Percentiles rank a stretch among this genome's conserved stretches.
Evolutionary conservation across 805 yeast species (phyloP).

Genomic region (Candida awuae): DNA sequence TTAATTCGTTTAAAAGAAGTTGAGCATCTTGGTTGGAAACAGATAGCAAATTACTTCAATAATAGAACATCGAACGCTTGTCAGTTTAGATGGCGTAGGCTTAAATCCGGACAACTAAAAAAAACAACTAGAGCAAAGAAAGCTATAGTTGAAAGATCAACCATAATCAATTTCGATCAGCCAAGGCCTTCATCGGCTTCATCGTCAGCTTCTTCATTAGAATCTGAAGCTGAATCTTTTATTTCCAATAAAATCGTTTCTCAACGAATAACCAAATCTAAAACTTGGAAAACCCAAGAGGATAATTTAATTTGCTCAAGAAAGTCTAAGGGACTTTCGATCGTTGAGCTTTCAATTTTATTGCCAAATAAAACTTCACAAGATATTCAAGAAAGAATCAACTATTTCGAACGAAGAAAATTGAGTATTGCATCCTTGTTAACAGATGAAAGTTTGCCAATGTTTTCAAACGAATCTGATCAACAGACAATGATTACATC

Average conservation of each 20-base stretch:
- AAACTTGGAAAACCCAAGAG: constrained; percentile 54
- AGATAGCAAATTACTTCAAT: constrained; percentile 67
- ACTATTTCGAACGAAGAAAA: constrained; percentile 29
- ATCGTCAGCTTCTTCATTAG: not conserved
- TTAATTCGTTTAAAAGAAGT: constrained; percentile 71
- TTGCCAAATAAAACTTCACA: constrained; percentile 65
- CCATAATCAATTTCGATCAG: not conserved
- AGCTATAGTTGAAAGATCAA: not conserved
- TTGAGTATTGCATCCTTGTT: constrained; percentile 13
- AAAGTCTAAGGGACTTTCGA: constrained; percentile 48
- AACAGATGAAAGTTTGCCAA: not conserved
- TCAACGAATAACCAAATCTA: not conserved
- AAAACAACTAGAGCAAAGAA: constrained; percentile 1
- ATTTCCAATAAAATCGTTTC: not conserved
- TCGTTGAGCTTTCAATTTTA: constrained; percentile 66
- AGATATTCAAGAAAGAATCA: constrained; percentile 63
- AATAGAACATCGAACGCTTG: constrained; percentile 86
- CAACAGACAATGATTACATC: not conserved
- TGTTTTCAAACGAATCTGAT: not conserved
- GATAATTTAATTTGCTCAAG: constrained; percentile 57
- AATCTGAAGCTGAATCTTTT: not conserved
- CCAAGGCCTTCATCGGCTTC: too few relatives aligned
- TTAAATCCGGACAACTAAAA: constrained; percentile 24
- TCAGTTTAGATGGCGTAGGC: constrained; percentile 81
- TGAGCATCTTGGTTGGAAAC: constrained; percentile 85